Evolutionary conservation across 257 asterid species (phyloP).

Genomic region (Plantago ovata): DNA sequence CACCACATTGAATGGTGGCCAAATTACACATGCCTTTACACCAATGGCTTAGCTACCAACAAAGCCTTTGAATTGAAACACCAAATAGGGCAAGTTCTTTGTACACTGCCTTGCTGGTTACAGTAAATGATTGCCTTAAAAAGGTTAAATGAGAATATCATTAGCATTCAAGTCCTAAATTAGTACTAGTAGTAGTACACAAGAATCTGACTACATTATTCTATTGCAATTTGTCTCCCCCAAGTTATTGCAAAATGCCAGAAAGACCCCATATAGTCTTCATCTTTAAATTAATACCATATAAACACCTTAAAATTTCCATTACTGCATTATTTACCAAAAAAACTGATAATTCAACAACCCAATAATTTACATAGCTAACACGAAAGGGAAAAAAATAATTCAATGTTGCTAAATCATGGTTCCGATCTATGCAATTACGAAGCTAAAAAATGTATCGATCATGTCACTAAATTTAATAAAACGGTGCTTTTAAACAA

Average conservation of each 20-base stretch:
- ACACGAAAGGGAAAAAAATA: too few relatives aligned
- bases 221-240: neutral
- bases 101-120: neutral
- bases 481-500: too few relatives aligned
- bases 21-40: neutral
- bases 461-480: too few relatives aligned
- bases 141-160: neutral
- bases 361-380: too few relatives aligned
- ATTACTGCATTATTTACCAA: too few relatives aligned
- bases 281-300: too few relatives aligned
- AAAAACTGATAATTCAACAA: too few relatives aligned
- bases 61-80: neutral
- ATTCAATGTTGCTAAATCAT: too few relatives aligned
- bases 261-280: too few relatives aligned
- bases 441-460: too few relatives aligned
- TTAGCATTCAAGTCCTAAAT: neutral
- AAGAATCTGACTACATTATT: neutral
- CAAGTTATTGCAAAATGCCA: neutral
- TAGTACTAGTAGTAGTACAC: neutral
- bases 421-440: too few relatives aligned
- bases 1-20: constrained; percentile 1
- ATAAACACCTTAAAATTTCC: too few relatives aligned
- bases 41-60: neutral
- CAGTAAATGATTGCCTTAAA: neutral
- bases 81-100: neutral